Evolutionary conservation across 1,284 basidiomycete genomes (phyloP), one percentile per base, ranked within the genome.

Genomic region (Naganishia sp.): DNA sequence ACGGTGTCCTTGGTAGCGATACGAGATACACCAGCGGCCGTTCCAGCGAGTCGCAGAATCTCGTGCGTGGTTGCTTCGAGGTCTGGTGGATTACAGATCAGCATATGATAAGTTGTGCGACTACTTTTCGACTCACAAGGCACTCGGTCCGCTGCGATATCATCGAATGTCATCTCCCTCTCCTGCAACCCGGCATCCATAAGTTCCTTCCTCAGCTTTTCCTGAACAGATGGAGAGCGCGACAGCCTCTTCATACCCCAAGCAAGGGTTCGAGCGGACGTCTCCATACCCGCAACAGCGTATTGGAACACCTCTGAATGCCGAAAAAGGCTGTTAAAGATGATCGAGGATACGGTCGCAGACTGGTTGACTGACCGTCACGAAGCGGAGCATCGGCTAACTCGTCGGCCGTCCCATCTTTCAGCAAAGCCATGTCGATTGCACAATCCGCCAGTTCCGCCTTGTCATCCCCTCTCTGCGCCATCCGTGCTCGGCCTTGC

Each of bases 61-160:
- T 76, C 75, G 18, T 73, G 69, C 3, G 72, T 70, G 1, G 75
- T 72, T 9, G 75, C 75, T 65, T 76, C 75, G 0, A 90, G 73
- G 67, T 83, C 86, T 0, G 82, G 75, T 0, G 88, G 72, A 57
- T 9, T 6, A 4, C 6, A 13, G n/a, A 18, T 35, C 35, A 35
- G 42, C 13, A 18, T 2, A 57, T 18, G 28, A 39, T 10, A 15
- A 28, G 31, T 13, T 1, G 23, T 25, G 3, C 35, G 21, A 23
- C 21, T 1, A 4, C 18, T 32, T 25, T 31, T 13, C 6, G 1
- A 28, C 65, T 46, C 23, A 67, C 65, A 67, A 15, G 65, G 65
- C 18, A 52, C 53, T 21, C 41, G 55, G 3, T 67, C 65, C 15
- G 65, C 45, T 17, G 42, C n/a, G 21, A 67, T 21, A 35, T 67